These are phyloP conservation scores for Poteriospumella lacustris DNA, from an alignment of 108 stramenopile species.

Conservation along the genomic window DNA sequence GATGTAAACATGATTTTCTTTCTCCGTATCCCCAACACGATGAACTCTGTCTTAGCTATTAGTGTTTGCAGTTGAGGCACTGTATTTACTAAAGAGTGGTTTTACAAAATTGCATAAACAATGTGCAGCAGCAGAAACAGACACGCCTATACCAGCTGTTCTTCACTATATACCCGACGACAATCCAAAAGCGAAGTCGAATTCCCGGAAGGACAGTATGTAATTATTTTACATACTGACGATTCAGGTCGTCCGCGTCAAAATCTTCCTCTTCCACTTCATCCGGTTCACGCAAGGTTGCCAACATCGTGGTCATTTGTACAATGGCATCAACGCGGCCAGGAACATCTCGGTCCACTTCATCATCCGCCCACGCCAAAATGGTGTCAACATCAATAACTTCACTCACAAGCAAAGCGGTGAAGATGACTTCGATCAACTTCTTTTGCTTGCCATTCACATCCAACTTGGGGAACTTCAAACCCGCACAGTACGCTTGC, in stretches of 20 bases:
- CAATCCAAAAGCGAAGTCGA: no score
- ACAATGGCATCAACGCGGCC: neutral
- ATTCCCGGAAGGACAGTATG: no score
- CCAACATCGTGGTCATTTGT: neutral
- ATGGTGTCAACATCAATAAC: neutral
- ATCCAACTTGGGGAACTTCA: neutral
- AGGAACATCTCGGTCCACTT: neutral
- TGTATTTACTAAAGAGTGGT: no score
- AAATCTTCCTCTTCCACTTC: neutral
- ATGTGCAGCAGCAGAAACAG: no score
- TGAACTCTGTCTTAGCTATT: no score
- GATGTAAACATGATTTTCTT: no score
- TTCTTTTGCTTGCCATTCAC: neutral
- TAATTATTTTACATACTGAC: no score
- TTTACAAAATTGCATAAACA: no score
- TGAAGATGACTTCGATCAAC: neutral
- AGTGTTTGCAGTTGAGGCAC: no score
- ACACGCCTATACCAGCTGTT: no score
- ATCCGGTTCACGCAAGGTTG: neutral
- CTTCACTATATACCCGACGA: no score
- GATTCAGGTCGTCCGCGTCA: neutral
- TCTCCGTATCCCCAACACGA: no score
- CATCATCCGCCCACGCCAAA: neutral
- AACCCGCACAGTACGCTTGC: neutral
- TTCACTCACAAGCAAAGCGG: neutral